Base-by-base conservation (phyloP, 1,284 basidiomycete genomes). In the Rhodotorula sp. region DNA sequence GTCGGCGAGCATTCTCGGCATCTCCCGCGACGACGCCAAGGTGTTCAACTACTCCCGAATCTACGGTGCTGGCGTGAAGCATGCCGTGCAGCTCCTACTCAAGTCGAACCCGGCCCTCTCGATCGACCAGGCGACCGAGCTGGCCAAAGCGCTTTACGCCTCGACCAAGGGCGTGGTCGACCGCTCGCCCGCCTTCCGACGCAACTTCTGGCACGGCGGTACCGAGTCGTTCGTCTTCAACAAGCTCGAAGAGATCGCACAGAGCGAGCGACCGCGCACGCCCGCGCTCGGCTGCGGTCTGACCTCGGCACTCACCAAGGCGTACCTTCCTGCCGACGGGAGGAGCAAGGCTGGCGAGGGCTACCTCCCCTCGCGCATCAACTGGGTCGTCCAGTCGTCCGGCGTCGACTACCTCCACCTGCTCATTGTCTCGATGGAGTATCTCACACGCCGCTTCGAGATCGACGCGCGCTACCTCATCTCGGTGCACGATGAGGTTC, bases 1-100 rank as follows among this genome's bases (percentile, higher is more conserved):
- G 84, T 97, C 96, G 13, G 97, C 96, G 10, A 88, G 84, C 70
- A 99, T 99, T 77, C 84, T 99, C 61, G 92, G 93, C 27, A 97
- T 95, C 72, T 91, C 92, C 57, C 88, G 97, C 54, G 92, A 99
- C 80, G 90, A 93, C 78, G 97, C 97, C 60, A 99, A 99, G 81
- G 93, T 99, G 34, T 99, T 99, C 87, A 99, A 99, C 81, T 99
- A 99, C 80, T 97, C 95, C 55, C 89, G 97, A 62, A 98, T 99
- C 78, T 99, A 99, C 79, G 96, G 96, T 23, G 96, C 97, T 0
- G 97, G 97, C 23, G 92, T 95, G 87, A 89, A 90, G 68, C 96
- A 99, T 78, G 96, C 96, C 3, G 86, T 94, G 7, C 87, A 96
- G 53, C 86, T 99, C 4, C 85, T 99, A 1, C 85, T 95, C 66